Base-by-base conservation (phyloP, 169 alveolate genomes). In the Eimeria mitis region DNA sequence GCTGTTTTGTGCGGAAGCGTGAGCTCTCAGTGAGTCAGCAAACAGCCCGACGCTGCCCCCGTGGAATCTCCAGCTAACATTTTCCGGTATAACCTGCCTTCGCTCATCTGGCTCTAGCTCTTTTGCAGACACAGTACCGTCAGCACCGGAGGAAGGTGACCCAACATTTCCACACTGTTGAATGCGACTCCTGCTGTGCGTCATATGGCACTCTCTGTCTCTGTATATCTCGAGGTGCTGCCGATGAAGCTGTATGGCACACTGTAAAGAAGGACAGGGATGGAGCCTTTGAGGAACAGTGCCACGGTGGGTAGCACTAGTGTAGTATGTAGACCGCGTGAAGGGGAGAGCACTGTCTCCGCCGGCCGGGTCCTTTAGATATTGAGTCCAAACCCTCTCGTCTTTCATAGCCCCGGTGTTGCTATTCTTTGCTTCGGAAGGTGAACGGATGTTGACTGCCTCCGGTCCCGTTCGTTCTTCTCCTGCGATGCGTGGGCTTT, bases 241-340 rank as follows among this genome's bases (percentile, higher is more conserved):
- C 2, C 94, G 83, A 56, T 87, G 94, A 7, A 87, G 94, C 40
- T 63, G 94, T 34, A 87, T 87, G 68, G 94, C 81, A 1, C 83
- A 31, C 65, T 65, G 68, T 49, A 87, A 44, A 42, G 78, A 87
- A 21, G 83, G 94, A 42, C 94, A 87, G 1, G 94, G 94, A 65
- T 87, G 94, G 23, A 87, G 94, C 54, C 25, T 56, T 28, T 37
- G 94, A 11, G 79, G 94, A 47, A 87, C 83, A 44, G 54, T 61
- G 37, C 94, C 94, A 9, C 34, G 34, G 44, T 61, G 68, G 81
- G 84, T 87, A 37, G 94, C 94, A 9, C 31, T 65, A 25, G 94
- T n/a, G 83, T 87, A 87, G 61, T 40, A 34, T 44, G 70, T 49
- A 63, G 25, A 63, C 56, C 75, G 61, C 31, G 1, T 56, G n/a